A percentile compares a stretch with the other conserved stretches of the same genome.
phyloP scores from a whole-genome alignment of 495 filamentous ascomycete species.

The Penicillium canescens region DNA sequence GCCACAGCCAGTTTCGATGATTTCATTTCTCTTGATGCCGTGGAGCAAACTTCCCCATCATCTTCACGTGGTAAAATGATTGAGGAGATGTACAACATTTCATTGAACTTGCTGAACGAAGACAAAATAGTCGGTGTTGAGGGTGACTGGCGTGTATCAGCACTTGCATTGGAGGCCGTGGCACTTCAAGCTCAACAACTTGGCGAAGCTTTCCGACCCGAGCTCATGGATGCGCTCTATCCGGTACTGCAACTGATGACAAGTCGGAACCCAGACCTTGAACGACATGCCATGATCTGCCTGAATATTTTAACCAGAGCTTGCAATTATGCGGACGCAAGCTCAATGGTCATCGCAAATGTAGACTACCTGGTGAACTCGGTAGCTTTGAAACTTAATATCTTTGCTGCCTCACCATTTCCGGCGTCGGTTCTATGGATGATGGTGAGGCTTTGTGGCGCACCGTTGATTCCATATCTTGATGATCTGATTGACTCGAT shows the following conservation, averaged over 20 bases:
- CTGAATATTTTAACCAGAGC: conserved; percentile 74
- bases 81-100: conserved; percentile 78
- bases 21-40: conserved; percentile 54
- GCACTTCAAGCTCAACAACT: conserved; percentile 70
- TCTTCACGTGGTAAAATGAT: conserved; percentile 56
- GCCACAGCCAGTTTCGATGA: conserved; percentile 58
- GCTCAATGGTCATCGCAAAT: conserved; percentile 84
- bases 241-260: conserved; percentile 85
- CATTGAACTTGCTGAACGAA: conserved; percentile 62
- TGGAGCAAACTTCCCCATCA: conserved; percentile 31
- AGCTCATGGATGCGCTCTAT: conserved; percentile 90
- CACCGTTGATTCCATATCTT: conserved; percentile 78
- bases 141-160: conserved; percentile 68
- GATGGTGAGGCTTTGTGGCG: conserved; percentile 89
- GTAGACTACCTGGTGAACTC: conserved; percentile 97
- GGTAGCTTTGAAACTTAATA: conserved; percentile 84
- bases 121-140: conserved; percentile 48
- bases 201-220: conserved; percentile 69
- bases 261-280: conserved; percentile 64
- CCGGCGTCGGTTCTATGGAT: conserved; percentile 89
- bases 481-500: conserved; percentile 89
- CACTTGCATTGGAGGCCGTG: conserved; percentile 72
- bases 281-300: conserved; percentile 79
- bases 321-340: conserved; percentile 74
- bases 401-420: conserved; percentile 86